Conservation (phyloP, 2,329 filamentous ascomycete genomes). For the Cladosporium velox region DNA sequence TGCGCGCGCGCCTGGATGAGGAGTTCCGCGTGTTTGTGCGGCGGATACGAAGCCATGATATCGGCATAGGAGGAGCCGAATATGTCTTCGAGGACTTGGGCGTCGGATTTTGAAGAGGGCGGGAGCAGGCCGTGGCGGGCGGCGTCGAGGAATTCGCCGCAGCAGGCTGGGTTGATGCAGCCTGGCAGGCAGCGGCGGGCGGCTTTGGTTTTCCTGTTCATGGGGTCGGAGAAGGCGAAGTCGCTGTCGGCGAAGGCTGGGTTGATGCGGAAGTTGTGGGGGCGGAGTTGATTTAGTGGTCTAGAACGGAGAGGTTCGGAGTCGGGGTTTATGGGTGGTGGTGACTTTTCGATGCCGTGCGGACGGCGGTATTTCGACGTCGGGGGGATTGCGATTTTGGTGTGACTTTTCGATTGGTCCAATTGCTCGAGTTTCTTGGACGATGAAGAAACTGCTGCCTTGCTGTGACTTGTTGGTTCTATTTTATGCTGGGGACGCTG, state of each 20-base stretch:
- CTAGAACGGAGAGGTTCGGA: conserved; percentile 58
- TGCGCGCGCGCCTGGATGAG: conserved; percentile 76
- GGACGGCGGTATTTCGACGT: neutral
- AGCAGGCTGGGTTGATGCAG: conserved; percentile 75
- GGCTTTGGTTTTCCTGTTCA: conserved; percentile 60
- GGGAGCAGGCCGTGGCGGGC: conserved; percentile 46
- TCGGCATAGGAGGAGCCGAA: conserved; percentile 31
- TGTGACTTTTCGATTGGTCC: neutral
- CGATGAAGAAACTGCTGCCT: neutral
- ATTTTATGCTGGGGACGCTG: neutral
- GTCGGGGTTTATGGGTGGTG: conserved; percentile 33
- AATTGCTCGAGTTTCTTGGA: neutral
- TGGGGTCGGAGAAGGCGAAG: conserved; percentile 73
- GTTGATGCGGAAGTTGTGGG: conserved; percentile 82
- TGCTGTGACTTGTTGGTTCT: neutral
- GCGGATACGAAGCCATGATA: conserved; percentile 27
- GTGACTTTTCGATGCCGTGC: conserved; percentile 25
- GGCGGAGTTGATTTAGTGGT: conserved; percentile 58
- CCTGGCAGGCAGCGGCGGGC: conserved; percentile 67
- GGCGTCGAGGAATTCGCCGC: conserved; percentile 68
- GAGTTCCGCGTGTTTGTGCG: conserved; percentile 62
- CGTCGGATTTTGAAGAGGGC: conserved; percentile 30
- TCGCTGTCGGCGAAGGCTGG: conserved; percentile 69
- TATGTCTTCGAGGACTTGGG: conserved; percentile 32
- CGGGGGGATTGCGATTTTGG: neutral